A percentile compares a stretch with the other conserved stretches of the same genome.
These are phyloP conservation scores for Obba rivulosa DNA, from an alignment of 768 basidiomycete genomes.

Conservation along the genomic window DNA sequence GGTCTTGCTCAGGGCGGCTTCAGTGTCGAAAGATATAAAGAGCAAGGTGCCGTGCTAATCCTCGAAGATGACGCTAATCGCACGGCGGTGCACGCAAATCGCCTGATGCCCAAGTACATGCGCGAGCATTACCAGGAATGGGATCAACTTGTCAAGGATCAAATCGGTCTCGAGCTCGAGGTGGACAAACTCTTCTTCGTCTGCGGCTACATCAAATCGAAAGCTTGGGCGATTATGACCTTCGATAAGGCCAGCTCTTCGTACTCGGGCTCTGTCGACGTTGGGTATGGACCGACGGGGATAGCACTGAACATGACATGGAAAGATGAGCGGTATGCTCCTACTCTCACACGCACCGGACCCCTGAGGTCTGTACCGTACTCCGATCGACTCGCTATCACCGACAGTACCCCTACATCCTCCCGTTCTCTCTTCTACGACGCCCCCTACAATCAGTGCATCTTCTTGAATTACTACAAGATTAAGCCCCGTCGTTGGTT, in stretches of 20 bases:
- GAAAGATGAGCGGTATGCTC: too few species aligned
- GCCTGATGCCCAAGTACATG: constrained; percentile 7
- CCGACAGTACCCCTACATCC: neutral
- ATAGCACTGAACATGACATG: neutral
- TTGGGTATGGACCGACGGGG: neutral
- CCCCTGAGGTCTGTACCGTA: neutral
- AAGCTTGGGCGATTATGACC: constrained; percentile 1
- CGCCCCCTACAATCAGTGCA: constrained; percentile 1
- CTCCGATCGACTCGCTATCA: neutral
- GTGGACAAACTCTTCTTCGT: constrained; percentile 10
- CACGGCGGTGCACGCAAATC: constrained; percentile 4
- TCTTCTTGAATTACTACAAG: constrained; percentile 14
- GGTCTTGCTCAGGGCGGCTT: neutral
- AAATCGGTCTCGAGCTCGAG: constrained; percentile 1
- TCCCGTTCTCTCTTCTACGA: too few species aligned
- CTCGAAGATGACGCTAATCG: neutral
- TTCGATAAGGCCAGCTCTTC: neutral
- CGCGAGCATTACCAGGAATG: constrained; percentile 6
- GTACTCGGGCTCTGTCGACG: neutral
- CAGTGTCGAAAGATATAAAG: constrained; percentile 3
- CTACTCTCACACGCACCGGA: neutral
- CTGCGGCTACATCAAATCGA: constrained; percentile 11
- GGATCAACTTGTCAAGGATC: constrained; percentile 2
- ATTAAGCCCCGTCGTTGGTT: constrained; percentile 1
- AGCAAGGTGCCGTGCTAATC: constrained; percentile 9